Conservation (phyloP, 371 early-diverging fungal genomes). For the Syncephalastrum sp. region DNA sequence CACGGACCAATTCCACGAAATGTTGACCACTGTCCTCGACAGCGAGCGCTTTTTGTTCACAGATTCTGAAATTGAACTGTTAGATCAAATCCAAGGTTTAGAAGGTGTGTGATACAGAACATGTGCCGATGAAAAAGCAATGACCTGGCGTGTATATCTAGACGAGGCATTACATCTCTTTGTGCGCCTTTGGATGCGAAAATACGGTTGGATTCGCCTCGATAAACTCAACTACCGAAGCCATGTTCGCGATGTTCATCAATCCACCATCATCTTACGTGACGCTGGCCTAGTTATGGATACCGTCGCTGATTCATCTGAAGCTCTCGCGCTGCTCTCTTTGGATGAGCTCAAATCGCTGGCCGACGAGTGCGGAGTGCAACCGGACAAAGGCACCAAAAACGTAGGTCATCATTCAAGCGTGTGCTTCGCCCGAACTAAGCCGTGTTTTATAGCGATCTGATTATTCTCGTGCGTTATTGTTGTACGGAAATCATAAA, state of each 20-base stretch:
- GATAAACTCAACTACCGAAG: constrained; percentile 35
- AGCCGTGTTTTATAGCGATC: too few relatives aligned
- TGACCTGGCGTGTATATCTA: constrained; percentile 3
- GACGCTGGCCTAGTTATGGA: constrained; percentile 8
- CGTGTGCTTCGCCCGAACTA: too few relatives aligned
- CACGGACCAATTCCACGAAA: constrained; percentile 53
- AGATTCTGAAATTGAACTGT: constrained; percentile 39
- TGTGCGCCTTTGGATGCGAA: constrained; percentile 67
- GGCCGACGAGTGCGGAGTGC: constrained; percentile 3
- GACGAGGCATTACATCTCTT: constrained; percentile 57
- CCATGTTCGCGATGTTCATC: constrained; percentile 26
- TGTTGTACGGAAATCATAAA: too few relatives aligned
- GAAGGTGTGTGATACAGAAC: constrained; percentile 24
- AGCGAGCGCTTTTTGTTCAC: constrained; percentile 55
- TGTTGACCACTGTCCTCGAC: constrained; percentile 56
- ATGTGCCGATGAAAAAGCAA: too few relatives aligned
- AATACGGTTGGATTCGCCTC: constrained; percentile 49
- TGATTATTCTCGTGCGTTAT: too few relatives aligned
- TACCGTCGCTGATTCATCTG: constrained; percentile 17
- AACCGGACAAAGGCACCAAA: neutral
- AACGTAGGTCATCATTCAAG: too few relatives aligned
- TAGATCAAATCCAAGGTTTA: constrained; percentile 37
- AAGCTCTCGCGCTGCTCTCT: constrained; percentile 33
- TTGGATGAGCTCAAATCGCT: constrained; percentile 29
- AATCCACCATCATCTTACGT: constrained; percentile 16